These are phyloP conservation scores for Kalmusia sp. DNA, from an alignment of 2,329 filamentous ascomycete genomes.

Conservation along the genomic window DNA sequence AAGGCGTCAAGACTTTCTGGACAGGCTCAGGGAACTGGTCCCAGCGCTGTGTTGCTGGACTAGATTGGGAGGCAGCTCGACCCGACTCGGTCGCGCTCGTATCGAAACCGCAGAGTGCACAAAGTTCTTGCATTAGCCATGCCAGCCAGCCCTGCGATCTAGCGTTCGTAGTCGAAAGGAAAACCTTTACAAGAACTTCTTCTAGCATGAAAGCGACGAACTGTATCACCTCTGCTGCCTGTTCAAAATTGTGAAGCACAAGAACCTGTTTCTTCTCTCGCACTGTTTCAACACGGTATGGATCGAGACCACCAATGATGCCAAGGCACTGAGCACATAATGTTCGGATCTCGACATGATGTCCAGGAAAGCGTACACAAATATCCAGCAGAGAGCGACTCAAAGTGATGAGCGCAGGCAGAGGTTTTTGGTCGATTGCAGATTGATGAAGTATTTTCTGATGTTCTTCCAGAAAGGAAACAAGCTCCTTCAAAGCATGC, in stretches of 20 bases:
- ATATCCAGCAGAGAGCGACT: conserved; percentile 84
- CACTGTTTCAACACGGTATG: conserved; percentile 83
- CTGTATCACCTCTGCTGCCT: conserved; percentile 77
- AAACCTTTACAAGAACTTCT: conserved; percentile 87
- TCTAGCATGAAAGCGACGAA: conserved; percentile 88
- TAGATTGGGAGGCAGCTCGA: conserved; percentile 57
- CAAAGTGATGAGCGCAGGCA: conserved; percentile 73
- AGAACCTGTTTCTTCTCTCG: conserved; percentile 84
- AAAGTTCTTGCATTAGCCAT: conserved; percentile 91
- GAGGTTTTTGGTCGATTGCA: conserved; percentile 82
- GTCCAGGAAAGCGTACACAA: conserved; percentile 77
- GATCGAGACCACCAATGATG: conserved; percentile 88
- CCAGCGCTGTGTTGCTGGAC: conserved; percentile 76
- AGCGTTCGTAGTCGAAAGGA: conserved; percentile 87
- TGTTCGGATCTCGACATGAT: conserved; percentile 70
- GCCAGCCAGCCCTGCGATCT: conserved; percentile 89
- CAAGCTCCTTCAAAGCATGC: conserved; percentile 80
- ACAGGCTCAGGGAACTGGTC: conserved; percentile 76
- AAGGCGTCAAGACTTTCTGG: conserved; percentile 84
- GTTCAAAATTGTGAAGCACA: conserved; percentile 84
- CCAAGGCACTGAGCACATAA: conserved; percentile 85
- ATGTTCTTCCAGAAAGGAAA: conserved; percentile 73
- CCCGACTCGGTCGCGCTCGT: conserved; percentile 53
- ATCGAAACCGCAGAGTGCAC: conserved; percentile 77
- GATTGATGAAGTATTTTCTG: conserved; percentile 82